A percentile compares a stretch with the other conserved stretches of the same genome.
Conservation (phyloP, 345 rosid species). For the Lepidium didymum region DNA sequence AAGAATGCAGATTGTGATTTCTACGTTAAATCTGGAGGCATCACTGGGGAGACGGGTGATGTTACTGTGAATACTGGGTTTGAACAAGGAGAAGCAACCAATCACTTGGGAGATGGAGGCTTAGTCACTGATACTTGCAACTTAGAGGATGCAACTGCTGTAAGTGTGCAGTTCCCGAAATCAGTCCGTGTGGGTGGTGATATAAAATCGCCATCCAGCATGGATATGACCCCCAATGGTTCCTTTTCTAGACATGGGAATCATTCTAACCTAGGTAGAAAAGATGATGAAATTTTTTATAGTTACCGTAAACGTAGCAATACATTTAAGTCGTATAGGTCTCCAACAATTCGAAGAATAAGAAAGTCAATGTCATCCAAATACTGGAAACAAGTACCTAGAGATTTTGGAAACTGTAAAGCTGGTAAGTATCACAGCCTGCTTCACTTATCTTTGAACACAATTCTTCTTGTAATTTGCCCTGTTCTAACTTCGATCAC, state of each 20-base stretch:
- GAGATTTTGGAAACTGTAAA: conserved; percentile 50
- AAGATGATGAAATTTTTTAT: conserved; percentile 65
- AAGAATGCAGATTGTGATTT: conserved; percentile 13
- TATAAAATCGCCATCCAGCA: conserved; percentile 31
- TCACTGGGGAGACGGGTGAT: conserved; percentile 31
- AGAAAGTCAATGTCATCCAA: conserved; percentile 73
- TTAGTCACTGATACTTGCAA: conserved; percentile 23
- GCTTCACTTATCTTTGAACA: neutral
- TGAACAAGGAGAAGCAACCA: conserved; percentile 23
- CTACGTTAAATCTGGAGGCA: conserved; percentile 22
- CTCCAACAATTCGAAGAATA: conserved; percentile 53
- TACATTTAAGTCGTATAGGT: conserved; percentile 55
- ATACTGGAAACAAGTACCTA: conserved; percentile 72
- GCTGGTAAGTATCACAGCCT: conserved; percentile 47
- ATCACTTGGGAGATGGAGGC: conserved; percentile 31
- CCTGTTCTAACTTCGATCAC: neutral
- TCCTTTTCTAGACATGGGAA: conserved; percentile 53
- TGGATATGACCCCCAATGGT: conserved; percentile 32
- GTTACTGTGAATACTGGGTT: conserved; percentile 31
- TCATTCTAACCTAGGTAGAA: conserved; percentile 46
- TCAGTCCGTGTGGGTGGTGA: conserved; percentile 31
- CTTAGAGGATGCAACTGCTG: conserved; percentile 37
- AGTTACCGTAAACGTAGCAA: conserved; percentile 51
- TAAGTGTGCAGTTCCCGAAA: conserved; percentile 29
- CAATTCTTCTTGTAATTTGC: neutral